phyloP scores from a whole-genome alignment of 2,329 filamentous ascomycete species.

The Hortaea werneckii region DNA sequence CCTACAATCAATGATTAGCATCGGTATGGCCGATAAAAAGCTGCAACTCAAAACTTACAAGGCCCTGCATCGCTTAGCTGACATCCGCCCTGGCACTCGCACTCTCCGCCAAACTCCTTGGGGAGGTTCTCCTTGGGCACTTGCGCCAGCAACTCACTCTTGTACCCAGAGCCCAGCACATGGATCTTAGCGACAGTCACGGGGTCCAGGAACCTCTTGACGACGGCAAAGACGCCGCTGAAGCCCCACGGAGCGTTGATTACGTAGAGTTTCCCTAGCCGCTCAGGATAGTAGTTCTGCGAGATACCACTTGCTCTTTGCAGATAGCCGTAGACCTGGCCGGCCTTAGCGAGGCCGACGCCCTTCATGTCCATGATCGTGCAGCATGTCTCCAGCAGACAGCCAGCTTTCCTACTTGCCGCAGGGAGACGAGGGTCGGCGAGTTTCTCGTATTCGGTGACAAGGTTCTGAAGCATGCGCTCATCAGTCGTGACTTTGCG shows the following conservation, averaged over 20 bases:
- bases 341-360: constrained; percentile 71
- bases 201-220: constrained; percentile 93
- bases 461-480: constrained; percentile 92
- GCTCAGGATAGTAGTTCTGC: constrained; percentile 98
- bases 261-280: constrained; percentile 87
- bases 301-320: constrained; percentile 76
- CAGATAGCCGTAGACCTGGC: constrained; percentile 81
- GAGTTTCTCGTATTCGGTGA: constrained; percentile 95
- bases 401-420: constrained; percentile 82
- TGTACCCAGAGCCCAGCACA: constrained; percentile 71
- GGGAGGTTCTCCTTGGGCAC: constrained; percentile 85
- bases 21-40: not conserved
- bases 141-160: constrained; percentile 74
- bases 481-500: constrained; percentile 86
- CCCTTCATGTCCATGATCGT: constrained; percentile 97
- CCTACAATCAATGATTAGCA: constrained; percentile 11
- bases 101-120: constrained; percentile 71
- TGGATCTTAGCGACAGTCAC: constrained; percentile 96
- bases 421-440: constrained; percentile 87
- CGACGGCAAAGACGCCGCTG: constrained; percentile 68
- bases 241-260: constrained; percentile 99
- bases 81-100: constrained; percentile 75
- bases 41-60: constrained; percentile 39
- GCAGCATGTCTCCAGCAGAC: constrained; percentile 94
- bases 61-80: constrained; percentile 79